Evolutionary conservation across 2,329 filamentous ascomycete species (phyloP).

Genomic region (Cadophora sp.): DNA sequence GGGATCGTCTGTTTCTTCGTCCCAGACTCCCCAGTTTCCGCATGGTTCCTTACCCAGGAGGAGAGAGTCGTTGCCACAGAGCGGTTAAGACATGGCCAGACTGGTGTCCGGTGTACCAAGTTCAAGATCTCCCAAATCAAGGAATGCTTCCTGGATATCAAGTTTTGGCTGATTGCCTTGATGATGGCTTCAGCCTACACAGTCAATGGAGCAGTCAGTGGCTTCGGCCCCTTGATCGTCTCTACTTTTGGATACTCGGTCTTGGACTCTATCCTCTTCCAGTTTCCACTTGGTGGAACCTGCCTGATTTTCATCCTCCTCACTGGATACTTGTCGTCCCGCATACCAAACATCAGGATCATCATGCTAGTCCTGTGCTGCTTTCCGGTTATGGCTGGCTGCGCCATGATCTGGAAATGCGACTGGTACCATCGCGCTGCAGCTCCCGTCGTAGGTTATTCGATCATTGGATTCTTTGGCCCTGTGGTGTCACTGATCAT

Average conservation of each 20-base stretch:
- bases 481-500: constrained; percentile 71
- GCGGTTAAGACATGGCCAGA: constrained; percentile 66
- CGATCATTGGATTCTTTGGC: constrained; percentile 76
- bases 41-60: constrained; percentile 70
- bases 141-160: constrained; percentile 65
- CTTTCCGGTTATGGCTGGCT: constrained; percentile 77
- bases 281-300: constrained; percentile 76
- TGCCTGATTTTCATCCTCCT: constrained; percentile 70
- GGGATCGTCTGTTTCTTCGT: constrained; percentile 69
- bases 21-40: constrained; percentile 69
- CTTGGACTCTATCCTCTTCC: constrained; percentile 72
- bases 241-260: constrained; percentile 72
- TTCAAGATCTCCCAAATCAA: constrained; percentile 65
- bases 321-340: constrained; percentile 68
- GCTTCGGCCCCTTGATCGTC: constrained; percentile 76
- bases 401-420: constrained; percentile 76
- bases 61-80: constrained; percentile 71
- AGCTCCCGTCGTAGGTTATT: constrained; percentile 73
- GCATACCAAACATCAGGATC: constrained; percentile 68
- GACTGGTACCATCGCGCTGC: constrained; percentile 68
- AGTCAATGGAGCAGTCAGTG: constrained; percentile 73
- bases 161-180: constrained; percentile 67
- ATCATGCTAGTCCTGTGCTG: constrained; percentile 70
- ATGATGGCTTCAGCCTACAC: constrained; percentile 77
- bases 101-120: constrained; percentile 65